Evolutionary conservation across 768 basidiomycete genomes (phyloP), one percentile per base, ranked within the genome.

Genomic region (Russula dissimulans): DNA sequence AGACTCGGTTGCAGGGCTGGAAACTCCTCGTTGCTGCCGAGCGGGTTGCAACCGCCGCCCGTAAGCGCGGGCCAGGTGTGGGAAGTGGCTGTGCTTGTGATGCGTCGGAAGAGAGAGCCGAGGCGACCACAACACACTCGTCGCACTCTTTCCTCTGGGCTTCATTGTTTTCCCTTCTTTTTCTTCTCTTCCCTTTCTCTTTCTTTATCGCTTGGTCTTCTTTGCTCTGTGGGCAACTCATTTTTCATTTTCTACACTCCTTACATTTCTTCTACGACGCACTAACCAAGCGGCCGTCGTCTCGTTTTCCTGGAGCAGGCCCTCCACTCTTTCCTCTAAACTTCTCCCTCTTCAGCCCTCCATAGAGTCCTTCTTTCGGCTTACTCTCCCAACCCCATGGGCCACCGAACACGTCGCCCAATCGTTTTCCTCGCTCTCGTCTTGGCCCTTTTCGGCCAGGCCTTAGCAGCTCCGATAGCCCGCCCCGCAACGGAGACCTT

Each of bases 271-370:
- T 32, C 12, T 3, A 64, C 42, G 57, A 43, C 58, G 63, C 67
- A 61, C 57, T 57, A 60, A 54, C 49, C 43, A 32, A 62, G 59
- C 58, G 64, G 63, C 67, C 64, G 62, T 65, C 70, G 56, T 59
- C 61, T 65, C 63, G 49, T 59, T 56, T 49, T 52, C 65, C 68
- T n/a, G 75, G 76, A 75, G 76, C 76, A 66, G 73, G 76, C 69
- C 71, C 76, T 75, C 69, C 69, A 52, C 61, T 71, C 60, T n/a
- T 68, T 65, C 56, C 65, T n/a, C 17, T 41, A n/a, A 53, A 48
- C 62, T 63, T 50, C 56, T 65, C 4, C 17, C 57, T 15, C 18
- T 36, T 10, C 34, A 36, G 34, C 34, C 22, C 34, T 36, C 34
- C 34, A 36, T 36, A 36, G 10, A 26, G 22, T 26, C 22, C 22